Evolutionary conservation across 2,329 filamentous ascomycete species (phyloP), one percentile per base, ranked within the genome.

Genomic region (Fusarium subglutinans): DNA sequence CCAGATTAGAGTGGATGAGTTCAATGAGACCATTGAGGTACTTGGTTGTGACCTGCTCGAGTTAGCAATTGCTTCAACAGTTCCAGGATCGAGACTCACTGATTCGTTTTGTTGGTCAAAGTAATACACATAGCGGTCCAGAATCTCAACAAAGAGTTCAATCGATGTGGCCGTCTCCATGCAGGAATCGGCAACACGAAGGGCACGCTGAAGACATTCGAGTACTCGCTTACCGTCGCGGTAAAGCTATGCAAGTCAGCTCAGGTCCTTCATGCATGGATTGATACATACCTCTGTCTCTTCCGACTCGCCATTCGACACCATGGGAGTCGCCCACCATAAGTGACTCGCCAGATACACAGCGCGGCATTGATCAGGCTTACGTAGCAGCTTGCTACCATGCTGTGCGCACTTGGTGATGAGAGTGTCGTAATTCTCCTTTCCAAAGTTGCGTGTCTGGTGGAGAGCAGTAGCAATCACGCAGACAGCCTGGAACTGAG

Each of bases 91-190:
- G n/a, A 26, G 38, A 80, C 88, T 80, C 81, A 90, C 96, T 75
- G 95, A 95, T 84, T 99, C 96, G 83, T 99, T 99, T 81, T 98
- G 94, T 83, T 99, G 96, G 83, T 99, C 96, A 85, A 98, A 99
- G 86, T 98, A 99, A 83, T 99, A 99, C 60, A 98, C 95, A 81
- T 99, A 99, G 83, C 96, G 91, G 83, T 99, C 98, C 63, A 99
- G 86, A 73, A 99, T 99, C 85, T 99, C 96, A 65, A 99, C 96
- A 83, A 99, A 99, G 55, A 99, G 89, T 84, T 99, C 97, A 53
- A 99, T 96, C 6, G 95, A 98, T 8, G 98, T 95, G 12, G 95
- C 94, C 13, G 95, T 96, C 83, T 99, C 97, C 96, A 99, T 99
- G 85, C 96, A 99, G 12, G 96, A 97, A 83, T 99, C 96, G 6